Base-by-base conservation (phyloP, 2,329 filamentous ascomycete species). In the Anisogramma anomala region DNA sequence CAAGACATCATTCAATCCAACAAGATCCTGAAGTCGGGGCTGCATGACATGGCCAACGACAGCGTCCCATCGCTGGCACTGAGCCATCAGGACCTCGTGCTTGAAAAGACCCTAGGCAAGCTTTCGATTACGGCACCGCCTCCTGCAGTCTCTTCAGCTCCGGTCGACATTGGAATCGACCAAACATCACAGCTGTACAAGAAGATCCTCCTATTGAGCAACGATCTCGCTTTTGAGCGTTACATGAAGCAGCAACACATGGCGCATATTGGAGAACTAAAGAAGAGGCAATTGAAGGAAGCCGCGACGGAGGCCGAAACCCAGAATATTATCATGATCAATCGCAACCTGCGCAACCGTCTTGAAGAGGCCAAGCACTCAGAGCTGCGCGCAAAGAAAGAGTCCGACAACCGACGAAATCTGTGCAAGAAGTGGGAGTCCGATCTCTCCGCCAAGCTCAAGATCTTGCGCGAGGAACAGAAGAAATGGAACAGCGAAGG, bases 191-290 rank as follows among this genome's bases (percentile, higher is more conserved):
- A 77, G 49, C 62, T 91, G 3, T 78, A 85, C 49, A 73, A 81
- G 31, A 80, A 87, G 51, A 73, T 86, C n/a, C 72, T 86, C 39
- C 63, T 88, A 2, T 60, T 91, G 9, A 77, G 81, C 33, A 91
- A 88, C 47, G 84, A 91, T 51, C 66, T 91, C 32, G 84, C 82
- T 49, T 91, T 89, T 53, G 85, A 91, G 57, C 72, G 82, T 19
- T 89, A 86, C 58, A 71, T 89, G 52, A 89, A 88, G 55, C 77
- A 86, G 49, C 84, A 91, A 53, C 84, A 89, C 56, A 74, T 88
- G 49, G 74, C 79, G 2, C 83, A 89, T 45, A 88, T 91, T 54
- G 83, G 83, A 1, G 82, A 85, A 53, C 62, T 91, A 31, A 79
- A 84, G 50, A 71, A 82, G 11, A 78, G 79, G 47, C 79, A 86